These are phyloP conservation scores for Ceriops zippeliana DNA, from an alignment of 345 rosid genomes.

Conservation along the genomic window DNA sequence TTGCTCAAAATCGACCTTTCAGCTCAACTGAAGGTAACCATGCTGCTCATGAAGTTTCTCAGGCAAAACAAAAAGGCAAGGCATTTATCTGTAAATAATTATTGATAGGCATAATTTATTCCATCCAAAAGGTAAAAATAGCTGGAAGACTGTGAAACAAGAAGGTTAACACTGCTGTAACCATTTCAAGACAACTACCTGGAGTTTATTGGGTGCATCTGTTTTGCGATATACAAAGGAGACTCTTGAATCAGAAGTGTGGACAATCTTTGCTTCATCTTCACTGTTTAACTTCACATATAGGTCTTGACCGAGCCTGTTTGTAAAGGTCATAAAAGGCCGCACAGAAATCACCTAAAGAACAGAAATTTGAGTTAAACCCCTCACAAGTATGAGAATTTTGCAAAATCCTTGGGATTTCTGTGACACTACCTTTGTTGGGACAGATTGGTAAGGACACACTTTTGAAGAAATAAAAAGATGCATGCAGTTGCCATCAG, in stretches of 20 bases:
- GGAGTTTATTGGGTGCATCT: constrained; percentile 63
- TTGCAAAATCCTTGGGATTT: not conserved
- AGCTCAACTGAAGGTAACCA: too few species aligned
- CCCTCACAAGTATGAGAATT: constrained; percentile 3
- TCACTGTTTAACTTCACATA: constrained; percentile 59
- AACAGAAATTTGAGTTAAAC: constrained; percentile 14
- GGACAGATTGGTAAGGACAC: constrained; percentile 75
- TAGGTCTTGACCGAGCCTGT: constrained; percentile 80
- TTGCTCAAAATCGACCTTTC: too few species aligned
- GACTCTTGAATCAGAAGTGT: constrained; percentile 69
- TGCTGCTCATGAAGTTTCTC: too few species aligned
- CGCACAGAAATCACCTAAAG: constrained; percentile 76
- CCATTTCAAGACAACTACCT: constrained; percentile 45
- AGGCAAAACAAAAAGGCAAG: too few species aligned
- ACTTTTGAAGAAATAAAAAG: constrained; percentile 81
- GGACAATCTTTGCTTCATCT: constrained; percentile 81
- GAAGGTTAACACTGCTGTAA: not conserved
- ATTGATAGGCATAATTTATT: not conserved
- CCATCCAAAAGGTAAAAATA: not conserved
- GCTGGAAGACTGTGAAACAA: not conserved
- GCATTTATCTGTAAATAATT: too few species aligned
- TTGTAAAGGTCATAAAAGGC: constrained; percentile 92
- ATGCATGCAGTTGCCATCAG: constrained; percentile 69
- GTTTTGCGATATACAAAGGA: constrained; percentile 55
- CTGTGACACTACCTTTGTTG: constrained; percentile 61